phyloP scores from a whole-genome alignment of 495 filamentous ascomycete species.

The Trichoderma orchidacearum region DNA sequence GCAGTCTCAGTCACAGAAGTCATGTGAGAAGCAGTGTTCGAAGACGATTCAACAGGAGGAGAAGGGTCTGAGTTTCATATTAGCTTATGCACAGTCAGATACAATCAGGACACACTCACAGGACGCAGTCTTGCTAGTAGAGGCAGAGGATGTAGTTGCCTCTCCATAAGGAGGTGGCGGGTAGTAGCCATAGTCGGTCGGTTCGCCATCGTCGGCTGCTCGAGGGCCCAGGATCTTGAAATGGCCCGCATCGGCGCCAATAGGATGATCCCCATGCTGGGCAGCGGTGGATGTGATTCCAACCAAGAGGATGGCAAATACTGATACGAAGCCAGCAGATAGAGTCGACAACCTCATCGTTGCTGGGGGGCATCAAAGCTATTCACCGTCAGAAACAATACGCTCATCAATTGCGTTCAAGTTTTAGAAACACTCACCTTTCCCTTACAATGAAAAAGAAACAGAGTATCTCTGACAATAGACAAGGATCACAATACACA shows the following conservation, averaged over 20 bases:
- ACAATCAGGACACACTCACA: not conserved
- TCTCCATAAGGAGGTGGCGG: conserved; percentile 24
- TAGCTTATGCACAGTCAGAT: not conserved
- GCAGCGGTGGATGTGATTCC: conserved; percentile 4
- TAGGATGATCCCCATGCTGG: not conserved
- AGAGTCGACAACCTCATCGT: conserved; percentile 24
- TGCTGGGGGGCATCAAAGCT: not conserved
- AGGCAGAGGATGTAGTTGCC: not conserved
- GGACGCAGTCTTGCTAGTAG: not conserved
- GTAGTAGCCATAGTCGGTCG: conserved; percentile 8
- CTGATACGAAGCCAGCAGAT: conserved; percentile 19
- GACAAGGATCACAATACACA: not conserved
- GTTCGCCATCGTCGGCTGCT: not conserved
- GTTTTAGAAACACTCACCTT: not conserved
- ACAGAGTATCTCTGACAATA: not conserved
- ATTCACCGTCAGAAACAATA: not conserved
- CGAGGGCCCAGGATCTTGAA: not conserved
- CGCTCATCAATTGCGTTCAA: not conserved
- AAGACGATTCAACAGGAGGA: not conserved
- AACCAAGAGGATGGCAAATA: conserved; percentile 13
- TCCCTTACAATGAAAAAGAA: not conserved
- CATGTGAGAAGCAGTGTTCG: not conserved
- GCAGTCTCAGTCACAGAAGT: not conserved
- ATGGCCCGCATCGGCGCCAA: conserved; percentile 6
- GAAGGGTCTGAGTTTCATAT: not conserved